Base-by-base conservation (phyloP, 2,329 filamentous ascomycete genomes). In the Bipolaris victoriae region DNA sequence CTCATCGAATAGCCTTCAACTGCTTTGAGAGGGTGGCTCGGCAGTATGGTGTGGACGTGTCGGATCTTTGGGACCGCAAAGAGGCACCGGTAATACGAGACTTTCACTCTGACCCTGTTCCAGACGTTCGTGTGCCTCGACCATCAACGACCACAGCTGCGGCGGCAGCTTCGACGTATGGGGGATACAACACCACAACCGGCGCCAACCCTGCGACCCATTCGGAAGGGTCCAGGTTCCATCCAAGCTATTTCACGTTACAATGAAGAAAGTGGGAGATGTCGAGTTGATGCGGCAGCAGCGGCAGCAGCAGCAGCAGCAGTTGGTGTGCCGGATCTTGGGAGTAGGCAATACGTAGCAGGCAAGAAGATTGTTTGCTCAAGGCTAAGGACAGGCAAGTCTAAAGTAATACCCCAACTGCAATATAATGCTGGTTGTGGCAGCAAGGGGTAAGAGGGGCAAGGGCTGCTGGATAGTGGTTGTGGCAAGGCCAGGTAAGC, bases 21-120 rank as follows among this genome's bases (percentile, higher is more conserved):
- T 64, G 60, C 16, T 64, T 71, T 33, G 55, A 67, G 29, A 43
- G 54, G 7, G 62, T 70, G 2, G 67, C 63, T 2, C 60, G 58
- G n/a, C 63, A 62, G 29, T 59, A 66, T 10, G 57, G 50, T 0
- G 33, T 70, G 18, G 65, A 65, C 18, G 37, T 66, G 29, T 49
- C 55, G 6, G 50, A 54, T 24, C 51, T 57, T 20, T 57, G 55
- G 55, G 37, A 39, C n/a, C 49, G 50, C 22, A 54, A 33, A 11
- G 55, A 53, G 31, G 37, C 33, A 15, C 35, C 50, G 26, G 50
- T 40, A 18, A 33, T 49, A 44, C 55, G 24, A 43, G 22, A 36
- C 24, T 44, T 31, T 15, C 9, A 31, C 18, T 36, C 50, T 20
- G 18, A 53, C 35, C 24, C 39, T 7, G 18, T 18, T 1, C 16